Base-by-base conservation (phyloP, 352 stramenopile genomes). In the Pythium apleroticum region DNA sequence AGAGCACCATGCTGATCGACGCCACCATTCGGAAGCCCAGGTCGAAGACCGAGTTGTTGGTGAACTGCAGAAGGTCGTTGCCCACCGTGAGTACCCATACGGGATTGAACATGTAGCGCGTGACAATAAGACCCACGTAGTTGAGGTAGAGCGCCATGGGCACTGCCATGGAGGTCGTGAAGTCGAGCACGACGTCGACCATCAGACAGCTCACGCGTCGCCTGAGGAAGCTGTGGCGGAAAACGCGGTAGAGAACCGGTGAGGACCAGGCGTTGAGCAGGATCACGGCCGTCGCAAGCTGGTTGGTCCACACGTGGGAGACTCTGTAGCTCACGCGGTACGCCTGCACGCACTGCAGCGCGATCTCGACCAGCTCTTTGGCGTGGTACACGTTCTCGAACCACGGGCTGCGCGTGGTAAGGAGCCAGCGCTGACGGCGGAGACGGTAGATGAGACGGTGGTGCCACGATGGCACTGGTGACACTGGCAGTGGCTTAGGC, bases 241-340 rank as follows among this genome's bases (percentile, higher is more conserved):
- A 69, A 3, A 64, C 19, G 15, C 33, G 46, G 37, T 60, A 59
- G 5, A 69, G 25, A 1, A 63, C 30, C 10, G 54, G 54, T 19
- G 63, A 57, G 12, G 63, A 60, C 55, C 54, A 54, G 24, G 46
- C 56, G 37, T 64, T 69, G 54, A 69, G 48, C 31, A 63, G 33
- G 49, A 63, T 55, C 17, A 64, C 37, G 17, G 55, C 20, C 10
- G 22, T 31, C 24, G 55, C 30, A 25, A 63, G 54, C 19, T 69
- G 54, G 20, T 69, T 68, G 20, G 53, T 28, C 62, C 62, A 68
- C 5, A 41, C n/a, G 45, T 52, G 43, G 15, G 62, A 30, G 31
- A 57, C 49, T 7, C 63, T n/a, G 46, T 24, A 63, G 55, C 62
- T 63, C 43, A 68, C 28, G 12, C 39, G 52, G 52, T 56, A 66